These are phyloP conservation scores for Mariannaea sp. DNA, from an alignment of 2,329 filamentous ascomycete genomes.

Conservation along the genomic window DNA sequence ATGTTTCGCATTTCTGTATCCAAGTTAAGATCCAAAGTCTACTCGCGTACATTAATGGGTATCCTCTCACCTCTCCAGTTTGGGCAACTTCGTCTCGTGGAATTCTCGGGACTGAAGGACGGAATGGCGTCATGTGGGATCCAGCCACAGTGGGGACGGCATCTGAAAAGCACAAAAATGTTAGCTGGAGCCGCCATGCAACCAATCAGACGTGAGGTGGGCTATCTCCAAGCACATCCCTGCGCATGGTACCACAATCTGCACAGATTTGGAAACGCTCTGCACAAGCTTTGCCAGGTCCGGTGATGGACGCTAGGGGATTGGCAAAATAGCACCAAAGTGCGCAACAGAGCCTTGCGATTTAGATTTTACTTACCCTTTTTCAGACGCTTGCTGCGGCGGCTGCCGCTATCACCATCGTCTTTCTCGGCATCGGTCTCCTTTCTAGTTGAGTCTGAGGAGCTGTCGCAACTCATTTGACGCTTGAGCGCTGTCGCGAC, in stretches of 20 bases:
- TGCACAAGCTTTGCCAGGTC: too few species aligned
- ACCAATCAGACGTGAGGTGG: conserved; percentile 30
- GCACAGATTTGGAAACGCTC: too few species aligned
- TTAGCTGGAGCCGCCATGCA: conserved; percentile 24
- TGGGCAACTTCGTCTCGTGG: conserved; percentile 57
- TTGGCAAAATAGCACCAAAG: conserved; percentile 6
- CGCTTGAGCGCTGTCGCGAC: conserved; percentile 73
- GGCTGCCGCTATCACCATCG: conserved; percentile 69
- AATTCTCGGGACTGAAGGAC: conserved; percentile 74
- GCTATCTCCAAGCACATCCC: conserved; percentile 34
- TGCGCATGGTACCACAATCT: conserved; percentile 27
- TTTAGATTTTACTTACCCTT: conserved; percentile 52
- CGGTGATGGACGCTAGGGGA: conserved; percentile 21
- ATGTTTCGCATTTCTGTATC: conserved; percentile 77
- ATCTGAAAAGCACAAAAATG: conserved; percentile 45
- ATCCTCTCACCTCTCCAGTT: conserved; percentile 48
- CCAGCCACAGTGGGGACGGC: conserved; percentile 85
- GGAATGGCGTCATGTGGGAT: conserved; percentile 94
- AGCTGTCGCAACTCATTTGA: conserved; percentile 67
- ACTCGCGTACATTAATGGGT: conserved; percentile 32
- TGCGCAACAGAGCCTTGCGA: conserved; percentile 3
- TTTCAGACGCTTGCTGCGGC: conserved; percentile 90
- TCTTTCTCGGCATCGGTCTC: conserved; percentile 56
- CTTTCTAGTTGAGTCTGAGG: conserved; percentile 52
- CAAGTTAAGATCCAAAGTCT: conserved; percentile 15